Conservation (phyloP, 306 rosid species). For the Glycyrrhiza uralensis region DNA sequence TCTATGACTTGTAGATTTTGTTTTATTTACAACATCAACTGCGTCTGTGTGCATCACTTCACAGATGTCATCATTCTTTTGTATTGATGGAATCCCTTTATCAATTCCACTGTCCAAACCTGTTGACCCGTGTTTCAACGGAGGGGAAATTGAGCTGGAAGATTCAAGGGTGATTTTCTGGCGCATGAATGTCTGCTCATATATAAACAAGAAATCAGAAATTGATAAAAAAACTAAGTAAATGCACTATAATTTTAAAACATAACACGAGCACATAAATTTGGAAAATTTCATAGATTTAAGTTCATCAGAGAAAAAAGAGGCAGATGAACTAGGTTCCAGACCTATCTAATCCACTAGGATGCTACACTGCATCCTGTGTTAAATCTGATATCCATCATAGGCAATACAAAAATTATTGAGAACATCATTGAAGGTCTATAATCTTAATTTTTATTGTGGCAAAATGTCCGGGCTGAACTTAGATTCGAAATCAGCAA, state of each 20-base stretch:
- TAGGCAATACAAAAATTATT: background rate
- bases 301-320: background rate
- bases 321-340: background rate
- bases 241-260: slow-evolving; percentile 2
- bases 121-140: slow-evolving; percentile 38
- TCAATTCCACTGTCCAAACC: slow-evolving; percentile 29
- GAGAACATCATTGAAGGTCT: background rate
- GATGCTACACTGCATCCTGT: background rate
- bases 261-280: background rate
- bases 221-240: slow-evolving; percentile 9
- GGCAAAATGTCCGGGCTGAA: background rate
- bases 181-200: slow-evolving; percentile 82
- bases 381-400: background rate
- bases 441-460: background rate
- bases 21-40: slow-evolving; percentile 27
- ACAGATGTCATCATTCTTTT: slow-evolving; percentile 20
- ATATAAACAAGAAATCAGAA: slow-evolving; percentile 26
- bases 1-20: slow-evolving; percentile 33
- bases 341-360: background rate
- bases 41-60: slow-evolving; percentile 39
- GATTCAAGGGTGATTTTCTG: slow-evolving; percentile 79
- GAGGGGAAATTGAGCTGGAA: slow-evolving; percentile 40
- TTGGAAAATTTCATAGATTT: slow-evolving; percentile 6
- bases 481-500: background rate
- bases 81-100: slow-evolving; percentile 25